These are phyloP conservation scores for Cyberlindnera veronae DNA, from an alignment of 805 yeast genomes.

Conservation along the genomic window DNA sequence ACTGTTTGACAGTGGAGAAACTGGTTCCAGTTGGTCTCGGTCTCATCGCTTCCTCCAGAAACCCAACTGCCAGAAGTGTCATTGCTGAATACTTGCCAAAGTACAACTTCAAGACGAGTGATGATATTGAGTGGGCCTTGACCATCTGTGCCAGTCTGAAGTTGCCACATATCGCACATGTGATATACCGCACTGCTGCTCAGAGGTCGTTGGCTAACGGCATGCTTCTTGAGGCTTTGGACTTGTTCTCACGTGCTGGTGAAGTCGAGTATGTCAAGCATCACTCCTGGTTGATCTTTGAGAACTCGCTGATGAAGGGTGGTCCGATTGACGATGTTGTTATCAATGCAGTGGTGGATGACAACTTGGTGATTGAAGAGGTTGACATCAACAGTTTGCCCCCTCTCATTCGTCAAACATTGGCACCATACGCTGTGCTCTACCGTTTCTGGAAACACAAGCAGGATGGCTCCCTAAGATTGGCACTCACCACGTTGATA, in stretches of 20 bases:
- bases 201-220: constrained; percentile 25
- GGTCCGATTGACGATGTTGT: constrained; percentile 54
- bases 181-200: constrained; percentile 40
- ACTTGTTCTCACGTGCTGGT: constrained; percentile 60
- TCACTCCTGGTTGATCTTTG: constrained; percentile 59
- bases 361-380: constrained; percentile 28
- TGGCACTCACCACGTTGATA: constrained; percentile 32
- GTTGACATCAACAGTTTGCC: constrained; percentile 31
- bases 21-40: constrained; percentile 72
- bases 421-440: constrained; percentile 69
- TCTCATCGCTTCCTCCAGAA: constrained; percentile 45
- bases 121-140: constrained; percentile 77
- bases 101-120: constrained; percentile 60
- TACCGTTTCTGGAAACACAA: constrained; percentile 43
- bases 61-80: constrained; percentile 39
- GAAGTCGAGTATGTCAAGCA: constrained; percentile 48
- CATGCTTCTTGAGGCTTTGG: constrained; percentile 53
- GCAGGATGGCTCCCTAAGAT: constrained; percentile 25
- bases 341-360: constrained; percentile 47
- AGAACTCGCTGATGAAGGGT: constrained; percentile 51
- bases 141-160: constrained; percentile 68
- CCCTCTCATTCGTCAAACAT: constrained; percentile 60
- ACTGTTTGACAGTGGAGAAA: constrained; percentile 47
- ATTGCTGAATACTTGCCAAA: constrained; percentile 58
- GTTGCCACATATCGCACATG: constrained; percentile 53